phyloP scores from a whole-genome alignment of 169 alveolate species.

The Eimeria zaria region DNA sequence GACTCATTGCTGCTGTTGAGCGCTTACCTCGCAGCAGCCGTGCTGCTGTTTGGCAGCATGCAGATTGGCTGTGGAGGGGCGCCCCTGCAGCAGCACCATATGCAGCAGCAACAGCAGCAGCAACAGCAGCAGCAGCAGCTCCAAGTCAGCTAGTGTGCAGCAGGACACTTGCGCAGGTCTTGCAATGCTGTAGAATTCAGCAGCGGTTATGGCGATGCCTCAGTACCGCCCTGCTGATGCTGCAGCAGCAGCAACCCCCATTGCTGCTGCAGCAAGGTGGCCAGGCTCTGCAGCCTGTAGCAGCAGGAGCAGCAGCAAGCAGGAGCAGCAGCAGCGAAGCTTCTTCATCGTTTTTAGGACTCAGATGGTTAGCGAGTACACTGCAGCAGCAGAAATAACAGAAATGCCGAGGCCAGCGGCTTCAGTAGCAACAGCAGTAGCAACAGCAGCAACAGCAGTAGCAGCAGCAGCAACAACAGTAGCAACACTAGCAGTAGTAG shows the following conservation, averaged over 20 bases:
- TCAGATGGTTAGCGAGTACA: background rate
- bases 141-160: constrained; percentile 20
- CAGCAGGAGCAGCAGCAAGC: constrained; percentile 19
- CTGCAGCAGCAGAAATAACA: background rate
- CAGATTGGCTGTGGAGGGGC: constrained; percentile 27
- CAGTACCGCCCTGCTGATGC: constrained; percentile 26
- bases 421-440: background rate
- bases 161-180: constrained; percentile 3
- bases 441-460: background rate
- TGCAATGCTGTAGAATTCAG: constrained; percentile 35
- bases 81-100: constrained; percentile 23
- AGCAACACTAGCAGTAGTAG: background rate
- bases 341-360: background rate
- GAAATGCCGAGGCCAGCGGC: no score
- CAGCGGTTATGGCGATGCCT: constrained; percentile 53
- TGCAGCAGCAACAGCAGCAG: constrained; percentile 27
- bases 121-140: constrained; percentile 27
- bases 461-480: background rate
- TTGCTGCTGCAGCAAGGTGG: background rate
- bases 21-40: constrained; percentile 68
- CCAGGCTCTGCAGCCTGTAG: background rate
- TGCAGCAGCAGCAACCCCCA: constrained; percentile 10
- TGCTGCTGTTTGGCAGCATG: constrained; percentile 36
- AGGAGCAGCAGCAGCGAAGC: constrained; percentile 37
- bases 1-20: constrained; percentile 24